Conservation (phyloP, 2,329 filamentous ascomycete species). For the Ophiostoma ips region DNA sequence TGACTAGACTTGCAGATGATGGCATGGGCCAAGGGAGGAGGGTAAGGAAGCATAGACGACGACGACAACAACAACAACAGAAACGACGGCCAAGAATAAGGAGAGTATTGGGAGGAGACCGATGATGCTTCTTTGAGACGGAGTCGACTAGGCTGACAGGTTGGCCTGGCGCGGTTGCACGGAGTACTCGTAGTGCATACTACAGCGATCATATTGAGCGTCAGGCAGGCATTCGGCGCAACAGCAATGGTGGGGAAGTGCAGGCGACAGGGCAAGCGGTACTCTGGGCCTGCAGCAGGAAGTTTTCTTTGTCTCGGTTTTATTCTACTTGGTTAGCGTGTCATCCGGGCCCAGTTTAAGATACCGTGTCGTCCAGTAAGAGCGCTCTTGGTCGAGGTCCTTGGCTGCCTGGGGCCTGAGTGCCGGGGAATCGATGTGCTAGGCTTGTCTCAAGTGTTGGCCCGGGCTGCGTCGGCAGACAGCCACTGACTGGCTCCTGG, state of each 20-base stretch:
- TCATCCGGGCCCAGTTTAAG: neutral
- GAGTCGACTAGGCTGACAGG: neutral
- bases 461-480: no score
- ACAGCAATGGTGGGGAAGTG: neutral
- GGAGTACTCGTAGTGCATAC: neutral
- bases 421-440: neutral
- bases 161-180: neutral
- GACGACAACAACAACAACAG: no score
- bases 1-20: no score
- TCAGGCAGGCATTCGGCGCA: neutral
- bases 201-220: neutral
- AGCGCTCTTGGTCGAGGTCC: neutral
- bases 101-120: neutral
- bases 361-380: constrained; percentile 6
- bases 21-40: no score
- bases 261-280: constrained; percentile 4
- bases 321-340: constrained; percentile 6
- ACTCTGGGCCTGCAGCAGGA: constrained; percentile 1
- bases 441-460: neutral
- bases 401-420: neutral
- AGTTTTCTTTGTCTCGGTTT: constrained; percentile 5
- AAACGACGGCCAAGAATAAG: neutral
- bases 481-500: no score
- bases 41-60: no score
- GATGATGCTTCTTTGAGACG: neutral